Evolutionary conservation across 345 rosid genomes (phyloP).

Genomic region (Aethionema arabicum): DNA sequence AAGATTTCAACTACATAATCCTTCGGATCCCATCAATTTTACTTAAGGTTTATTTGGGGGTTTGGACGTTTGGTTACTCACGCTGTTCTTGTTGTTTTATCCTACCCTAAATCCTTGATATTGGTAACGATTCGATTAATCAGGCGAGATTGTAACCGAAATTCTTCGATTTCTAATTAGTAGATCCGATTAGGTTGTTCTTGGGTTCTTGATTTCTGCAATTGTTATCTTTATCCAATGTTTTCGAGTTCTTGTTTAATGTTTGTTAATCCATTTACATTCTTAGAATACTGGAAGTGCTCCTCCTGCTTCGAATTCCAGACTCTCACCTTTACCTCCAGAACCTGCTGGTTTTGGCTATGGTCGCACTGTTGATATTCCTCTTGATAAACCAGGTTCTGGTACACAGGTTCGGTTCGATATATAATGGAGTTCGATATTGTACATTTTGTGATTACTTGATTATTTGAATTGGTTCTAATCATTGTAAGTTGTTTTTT

Average conservation of each 20-base stretch:
- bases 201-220: background rate
- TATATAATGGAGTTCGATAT: background rate
- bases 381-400: slow-evolving; percentile 65
- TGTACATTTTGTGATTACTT: slow-evolving; percentile 9
- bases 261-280: slow-evolving; percentile 2
- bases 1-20: too few species aligned
- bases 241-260: slow-evolving; percentile 6
- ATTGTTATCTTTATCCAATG: background rate
- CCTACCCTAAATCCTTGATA: background rate
- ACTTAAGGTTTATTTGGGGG: slow-evolving; percentile 27
- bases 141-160: slow-evolving; percentile 14
- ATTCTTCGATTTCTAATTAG: background rate
- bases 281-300: slow-evolving; percentile 62
- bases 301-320: slow-evolving; percentile 70
- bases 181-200: slow-evolving; percentile 11
- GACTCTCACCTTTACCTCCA: slow-evolving; percentile 91
- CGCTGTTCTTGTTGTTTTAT: background rate
- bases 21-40: slow-evolving; percentile 2
- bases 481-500: background rate
- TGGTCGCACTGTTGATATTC: slow-evolving; percentile 81
- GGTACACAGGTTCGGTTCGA: slow-evolving; percentile 46
- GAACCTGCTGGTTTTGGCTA: slow-evolving; percentile 80
- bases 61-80: background rate
- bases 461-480: background rate
- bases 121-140: slow-evolving; percentile 4